Evolutionary conservation across 139 green algal genomes (phyloP).

Genomic region (Chlamydomonas sp.): DNA sequence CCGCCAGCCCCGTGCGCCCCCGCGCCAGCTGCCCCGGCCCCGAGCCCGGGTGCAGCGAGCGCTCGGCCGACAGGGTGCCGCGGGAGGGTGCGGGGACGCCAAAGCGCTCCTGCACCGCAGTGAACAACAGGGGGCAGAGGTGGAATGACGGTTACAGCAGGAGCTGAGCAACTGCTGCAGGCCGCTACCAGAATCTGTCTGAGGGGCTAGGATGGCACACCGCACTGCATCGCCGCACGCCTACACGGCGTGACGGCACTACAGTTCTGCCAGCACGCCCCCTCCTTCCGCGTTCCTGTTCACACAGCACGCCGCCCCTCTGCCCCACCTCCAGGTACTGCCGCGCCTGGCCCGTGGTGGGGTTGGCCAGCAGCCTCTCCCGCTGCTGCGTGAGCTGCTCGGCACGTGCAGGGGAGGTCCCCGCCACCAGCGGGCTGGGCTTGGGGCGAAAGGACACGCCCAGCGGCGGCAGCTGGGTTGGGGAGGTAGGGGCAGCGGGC

Average conservation of each 20-base stretch:
- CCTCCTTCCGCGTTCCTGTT: neutral
- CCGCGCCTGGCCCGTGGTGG: constrained; percentile 33
- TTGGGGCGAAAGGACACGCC: constrained; percentile 8
- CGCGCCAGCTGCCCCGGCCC: neutral
- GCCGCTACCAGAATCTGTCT: neutral
- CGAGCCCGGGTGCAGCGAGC: neutral
- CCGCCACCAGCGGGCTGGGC: constrained; percentile 13
- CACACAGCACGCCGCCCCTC: neutral
- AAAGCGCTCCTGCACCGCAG: constrained; percentile 5
- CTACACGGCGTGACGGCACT: neutral
- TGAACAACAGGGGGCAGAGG: neutral
- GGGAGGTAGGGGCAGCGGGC: neutral
- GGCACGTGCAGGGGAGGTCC: neutral
- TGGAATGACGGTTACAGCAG: neutral
- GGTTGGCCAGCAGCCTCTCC: constrained; percentile 11
- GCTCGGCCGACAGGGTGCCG: neutral
- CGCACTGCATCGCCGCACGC: neutral
- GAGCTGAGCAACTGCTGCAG: neutral
- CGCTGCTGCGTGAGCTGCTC: constrained; percentile 34
- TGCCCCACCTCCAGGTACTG: constrained; percentile 31
- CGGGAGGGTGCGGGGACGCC: neutral
- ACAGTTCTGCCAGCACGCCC: neutral
- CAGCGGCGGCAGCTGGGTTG: neutral
- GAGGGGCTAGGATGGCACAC: neutral
- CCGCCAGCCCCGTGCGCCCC: neutral